Conservation (phyloP, 331 rosid genomes). For the Stylosanthes scabra region DNA sequence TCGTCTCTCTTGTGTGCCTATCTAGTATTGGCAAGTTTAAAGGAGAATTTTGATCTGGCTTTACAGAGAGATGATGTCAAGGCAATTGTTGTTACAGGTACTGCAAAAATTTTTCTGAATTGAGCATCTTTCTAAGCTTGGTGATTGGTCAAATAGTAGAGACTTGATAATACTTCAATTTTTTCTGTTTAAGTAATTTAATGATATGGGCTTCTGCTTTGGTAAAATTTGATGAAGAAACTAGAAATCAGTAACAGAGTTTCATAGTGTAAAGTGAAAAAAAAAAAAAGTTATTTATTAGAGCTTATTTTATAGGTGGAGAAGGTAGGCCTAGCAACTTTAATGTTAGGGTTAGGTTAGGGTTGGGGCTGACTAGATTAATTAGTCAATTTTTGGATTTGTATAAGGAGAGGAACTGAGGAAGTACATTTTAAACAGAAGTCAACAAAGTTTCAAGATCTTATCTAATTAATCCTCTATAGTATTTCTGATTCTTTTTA, state of each 20-base stretch:
- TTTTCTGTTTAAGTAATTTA: not conserved
- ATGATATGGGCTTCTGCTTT: slow-evolving; percentile 5
- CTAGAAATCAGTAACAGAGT: not conserved
- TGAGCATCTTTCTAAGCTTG: slow-evolving; percentile 14
- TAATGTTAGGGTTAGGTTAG: not conserved
- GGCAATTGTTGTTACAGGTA: slow-evolving; percentile 92
- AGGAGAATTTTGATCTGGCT: slow-evolving; percentile 75
- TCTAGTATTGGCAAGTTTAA: slow-evolving; percentile 72
- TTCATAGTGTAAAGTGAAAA: slow-evolving; percentile 6
- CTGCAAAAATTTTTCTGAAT: slow-evolving; percentile 27
- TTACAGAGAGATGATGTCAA: slow-evolving; percentile 79
- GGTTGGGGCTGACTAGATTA: not conserved
- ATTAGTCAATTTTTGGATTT: not conserved
- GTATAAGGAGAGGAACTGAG: not conserved
- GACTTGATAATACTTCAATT: slow-evolving; percentile 9
- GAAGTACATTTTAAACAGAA: slow-evolving; percentile 1
- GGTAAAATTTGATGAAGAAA: slow-evolving; percentile 18
- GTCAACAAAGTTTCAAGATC: slow-evolving; percentile 5
- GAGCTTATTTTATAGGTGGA: not conserved
- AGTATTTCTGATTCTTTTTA: slow-evolving; percentile 1
- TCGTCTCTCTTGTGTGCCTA: slow-evolving; percentile 22
- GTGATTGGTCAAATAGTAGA: slow-evolving; percentile 13
- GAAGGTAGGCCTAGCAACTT: not conserved
- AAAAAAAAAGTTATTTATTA: slow-evolving; percentile 1
- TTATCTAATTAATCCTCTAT: slow-evolving; percentile 9